These are phyloP conservation scores for Passalora sequoiae DNA, from an alignment of 2,329 filamentous ascomycete species.

Conservation along the genomic window DNA sequence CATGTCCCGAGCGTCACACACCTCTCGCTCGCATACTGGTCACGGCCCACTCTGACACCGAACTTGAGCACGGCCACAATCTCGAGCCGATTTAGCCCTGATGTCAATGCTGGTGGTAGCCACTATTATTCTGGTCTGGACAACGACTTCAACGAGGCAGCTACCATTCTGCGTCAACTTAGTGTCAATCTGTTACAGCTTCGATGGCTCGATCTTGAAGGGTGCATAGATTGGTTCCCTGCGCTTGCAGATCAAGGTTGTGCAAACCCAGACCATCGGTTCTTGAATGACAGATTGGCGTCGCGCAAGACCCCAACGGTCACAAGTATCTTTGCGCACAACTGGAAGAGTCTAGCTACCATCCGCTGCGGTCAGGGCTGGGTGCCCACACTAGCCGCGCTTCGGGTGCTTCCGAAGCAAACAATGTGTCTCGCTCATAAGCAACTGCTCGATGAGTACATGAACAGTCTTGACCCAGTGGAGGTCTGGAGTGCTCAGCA, in stretches of 20 bases:
- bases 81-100: constrained; percentile 36
- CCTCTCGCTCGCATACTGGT: constrained; percentile 60
- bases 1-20: constrained; percentile 55
- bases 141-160: constrained; percentile 53
- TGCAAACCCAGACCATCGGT: background rate
- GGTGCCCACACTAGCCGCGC: constrained; percentile 31
- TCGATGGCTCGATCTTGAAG: constrained; percentile 58
- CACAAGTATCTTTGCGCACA: constrained; percentile 37
- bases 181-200: constrained; percentile 54
- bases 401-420: constrained; percentile 31
- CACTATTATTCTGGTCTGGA: constrained; percentile 51
- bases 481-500: background rate
- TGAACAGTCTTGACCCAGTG: constrained; percentile 4
- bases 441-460: constrained; percentile 8
- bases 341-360: constrained; percentile 42
- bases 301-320: constrained; percentile 18
- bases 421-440: constrained; percentile 11
- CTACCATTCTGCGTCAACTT: constrained; percentile 52
- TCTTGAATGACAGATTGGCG: background rate
- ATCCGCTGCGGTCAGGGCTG: constrained; percentile 43
- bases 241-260: constrained; percentile 38
- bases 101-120: constrained; percentile 47
- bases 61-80: constrained; percentile 46
- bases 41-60: constrained; percentile 53
- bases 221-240: constrained; percentile 52